phyloP scores from a whole-genome alignment of 495 filamentous ascomycete species.

The Hypoxylon fragiforme region DNA sequence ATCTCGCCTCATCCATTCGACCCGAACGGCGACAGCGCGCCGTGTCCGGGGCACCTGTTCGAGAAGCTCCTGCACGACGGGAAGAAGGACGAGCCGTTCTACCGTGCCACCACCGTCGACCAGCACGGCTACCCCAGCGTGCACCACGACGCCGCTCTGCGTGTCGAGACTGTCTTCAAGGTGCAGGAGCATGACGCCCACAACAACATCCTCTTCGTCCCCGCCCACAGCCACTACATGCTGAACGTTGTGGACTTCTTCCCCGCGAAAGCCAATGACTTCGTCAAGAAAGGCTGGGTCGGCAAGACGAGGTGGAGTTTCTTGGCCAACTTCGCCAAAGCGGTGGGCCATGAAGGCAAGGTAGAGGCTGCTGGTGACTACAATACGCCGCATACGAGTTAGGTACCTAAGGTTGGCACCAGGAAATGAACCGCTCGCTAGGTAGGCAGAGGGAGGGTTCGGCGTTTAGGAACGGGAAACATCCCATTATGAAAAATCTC shows the following conservation, averaged over 20 bases:
- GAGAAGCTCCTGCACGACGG: constrained; percentile 36
- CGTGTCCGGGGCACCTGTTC: constrained; percentile 49
- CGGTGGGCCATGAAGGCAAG: constrained; percentile 37
- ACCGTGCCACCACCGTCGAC: constrained; percentile 26
- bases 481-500: too few relatives aligned
- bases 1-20: constrained; percentile 47
- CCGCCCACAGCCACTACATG: constrained; percentile 58
- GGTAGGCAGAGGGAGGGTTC: too few relatives aligned
- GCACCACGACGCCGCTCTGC: constrained; percentile 34
- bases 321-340: constrained; percentile 55
- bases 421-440: too few relatives aligned
- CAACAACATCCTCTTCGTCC: constrained; percentile 53
- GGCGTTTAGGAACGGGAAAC: too few relatives aligned
- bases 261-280: constrained; percentile 54
- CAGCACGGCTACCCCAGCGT: constrained; percentile 8
- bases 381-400: neutral
- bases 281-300: constrained; percentile 56
- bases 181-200: constrained; percentile 54
- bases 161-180: constrained; percentile 45
- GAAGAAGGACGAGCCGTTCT: constrained; percentile 43
- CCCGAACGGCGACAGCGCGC: neutral
- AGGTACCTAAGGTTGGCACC: neutral
- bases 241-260: constrained; percentile 54
- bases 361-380: constrained; percentile 20
- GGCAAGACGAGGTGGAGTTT: constrained; percentile 56